phyloP scores from a whole-genome alignment of 2,329 filamentous ascomycete genomes.

The Venturia aucupariae region DNA sequence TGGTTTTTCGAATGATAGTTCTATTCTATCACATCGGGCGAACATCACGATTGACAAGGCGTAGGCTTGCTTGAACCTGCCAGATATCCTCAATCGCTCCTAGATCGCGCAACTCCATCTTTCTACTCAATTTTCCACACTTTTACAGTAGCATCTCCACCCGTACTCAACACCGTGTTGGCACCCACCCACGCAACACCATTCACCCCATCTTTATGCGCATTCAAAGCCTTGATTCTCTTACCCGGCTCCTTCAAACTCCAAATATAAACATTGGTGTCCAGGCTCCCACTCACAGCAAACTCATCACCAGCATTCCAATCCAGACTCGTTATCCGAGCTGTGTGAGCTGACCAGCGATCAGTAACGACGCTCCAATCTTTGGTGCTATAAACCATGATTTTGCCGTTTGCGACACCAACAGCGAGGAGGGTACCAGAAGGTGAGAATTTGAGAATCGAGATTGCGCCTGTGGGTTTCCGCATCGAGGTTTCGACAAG shows the following conservation, averaged over 20 bases:
- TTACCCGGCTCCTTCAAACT: slow-evolving; percentile 75
- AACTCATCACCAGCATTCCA: slow-evolving; percentile 75
- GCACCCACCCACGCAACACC: slow-evolving; percentile 68
- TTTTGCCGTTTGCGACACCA: slow-evolving; percentile 78
- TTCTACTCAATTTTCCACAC: slow-evolving; percentile 49
- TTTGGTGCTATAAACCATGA: slow-evolving; percentile 64
- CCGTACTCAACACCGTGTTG: slow-evolving; percentile 63
- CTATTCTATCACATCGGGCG: neutral
- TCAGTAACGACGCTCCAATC: slow-evolving; percentile 70
- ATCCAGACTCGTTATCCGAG: slow-evolving; percentile 55
- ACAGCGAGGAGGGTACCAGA: slow-evolving; percentile 70
- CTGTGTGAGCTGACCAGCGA: slow-evolving; percentile 64
- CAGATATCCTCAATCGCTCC: too few relatives aligned
- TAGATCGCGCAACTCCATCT: neutral
- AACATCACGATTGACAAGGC: too few relatives aligned
- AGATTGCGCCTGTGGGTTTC: slow-evolving; percentile 62
- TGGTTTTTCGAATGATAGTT: neutral
- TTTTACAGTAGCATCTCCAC: slow-evolving; percentile 85
- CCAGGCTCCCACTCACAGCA: slow-evolving; percentile 74
- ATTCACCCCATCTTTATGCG: slow-evolving; percentile 92
- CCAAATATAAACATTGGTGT: slow-evolving; percentile 91
- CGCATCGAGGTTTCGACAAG: slow-evolving; percentile 47
- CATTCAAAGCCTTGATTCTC: slow-evolving; percentile 73
- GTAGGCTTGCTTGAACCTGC: too few relatives aligned
- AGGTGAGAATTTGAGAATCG: slow-evolving; percentile 72